phyloP scores from a whole-genome alignment of 441 rosid genomes.

The Erodium moschatum region DNA sequence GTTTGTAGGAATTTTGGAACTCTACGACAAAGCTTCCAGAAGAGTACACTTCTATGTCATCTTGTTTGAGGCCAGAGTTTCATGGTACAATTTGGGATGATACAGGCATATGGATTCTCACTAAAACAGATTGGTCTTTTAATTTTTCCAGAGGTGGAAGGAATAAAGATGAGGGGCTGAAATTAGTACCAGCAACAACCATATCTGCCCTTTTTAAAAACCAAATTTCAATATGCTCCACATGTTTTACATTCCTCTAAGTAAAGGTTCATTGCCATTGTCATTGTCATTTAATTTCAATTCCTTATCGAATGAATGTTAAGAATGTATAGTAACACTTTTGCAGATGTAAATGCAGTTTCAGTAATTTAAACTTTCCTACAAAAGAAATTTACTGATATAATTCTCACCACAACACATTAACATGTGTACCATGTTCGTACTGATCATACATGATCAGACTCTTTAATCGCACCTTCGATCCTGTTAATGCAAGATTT shows the following conservation, averaged over 20 bases:
- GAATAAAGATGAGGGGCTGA: not conserved
- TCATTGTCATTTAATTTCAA: not conserved
- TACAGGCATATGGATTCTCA: not conserved
- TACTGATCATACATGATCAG: not conserved
- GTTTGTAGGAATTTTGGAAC: too few species aligned
- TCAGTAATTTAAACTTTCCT: too few species aligned
- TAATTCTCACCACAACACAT: too few species aligned
- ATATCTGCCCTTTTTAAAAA: not conserved
- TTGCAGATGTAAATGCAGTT: too few species aligned
- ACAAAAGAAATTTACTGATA: too few species aligned
- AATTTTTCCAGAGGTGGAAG: not conserved
- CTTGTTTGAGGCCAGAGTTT: too few species aligned
- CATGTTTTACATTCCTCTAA: not conserved
- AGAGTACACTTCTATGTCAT: constrained; percentile 15
- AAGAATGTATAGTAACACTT: too few species aligned
- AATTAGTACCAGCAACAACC: not conserved
- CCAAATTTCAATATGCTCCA: not conserved
- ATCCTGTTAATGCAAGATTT: constrained; percentile 49
- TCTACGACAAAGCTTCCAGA: constrained; percentile 28
- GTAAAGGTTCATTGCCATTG: not conserved
- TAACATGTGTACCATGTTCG: not conserved
- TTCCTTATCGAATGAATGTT: not conserved
- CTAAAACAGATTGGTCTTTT: constrained; percentile 12
- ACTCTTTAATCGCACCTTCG: constrained; percentile 27
- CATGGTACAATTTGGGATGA: too few species aligned